Conservation (phyloP, 2,329 filamentous ascomycete genomes). For the Colletotrichum theobromicola region DNA sequence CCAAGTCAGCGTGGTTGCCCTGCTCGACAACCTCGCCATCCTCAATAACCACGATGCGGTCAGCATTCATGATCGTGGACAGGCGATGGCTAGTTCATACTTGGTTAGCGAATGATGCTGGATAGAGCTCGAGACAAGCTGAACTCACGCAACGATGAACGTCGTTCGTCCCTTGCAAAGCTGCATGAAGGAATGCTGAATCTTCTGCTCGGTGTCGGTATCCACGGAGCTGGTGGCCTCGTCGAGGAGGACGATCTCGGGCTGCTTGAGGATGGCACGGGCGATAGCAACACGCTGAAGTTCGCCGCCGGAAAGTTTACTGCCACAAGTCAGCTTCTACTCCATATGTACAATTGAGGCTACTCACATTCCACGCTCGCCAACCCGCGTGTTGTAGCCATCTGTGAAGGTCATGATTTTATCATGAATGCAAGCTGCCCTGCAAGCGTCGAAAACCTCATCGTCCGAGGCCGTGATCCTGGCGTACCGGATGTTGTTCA, state of each 20-base stretch:
- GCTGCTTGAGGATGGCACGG: conserved; percentile 74
- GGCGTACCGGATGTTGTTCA: conserved; percentile 65
- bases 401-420: conserved; percentile 60
- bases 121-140: no score
- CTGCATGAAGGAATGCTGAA: conserved; percentile 64
- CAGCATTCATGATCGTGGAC: conserved; percentile 74
- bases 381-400: conserved; percentile 55
- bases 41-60: conserved; percentile 69
- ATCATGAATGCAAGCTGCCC: conserved; percentile 62
- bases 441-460: conserved; percentile 59
- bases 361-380: conserved; percentile 53
- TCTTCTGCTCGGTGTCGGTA: conserved; percentile 71
- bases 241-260: conserved; percentile 78
- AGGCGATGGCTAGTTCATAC: conserved; percentile 60
- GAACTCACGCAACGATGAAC: conserved; percentile 67
- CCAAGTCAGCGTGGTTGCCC: conserved; percentile 64
- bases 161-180: conserved; percentile 68
- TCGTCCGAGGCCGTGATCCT: conserved; percentile 58
- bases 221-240: conserved; percentile 82
- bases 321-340: conserved; percentile 29
- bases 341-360: neutral
- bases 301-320: conserved; percentile 70
- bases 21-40: conserved; percentile 68
- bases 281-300: conserved; percentile 72
- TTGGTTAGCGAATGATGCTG: conserved; percentile 1